Evolutionary conservation across 2,329 filamentous ascomycete genomes (phyloP).

Genomic region (Teratosphaeria gauchensis): DNA sequence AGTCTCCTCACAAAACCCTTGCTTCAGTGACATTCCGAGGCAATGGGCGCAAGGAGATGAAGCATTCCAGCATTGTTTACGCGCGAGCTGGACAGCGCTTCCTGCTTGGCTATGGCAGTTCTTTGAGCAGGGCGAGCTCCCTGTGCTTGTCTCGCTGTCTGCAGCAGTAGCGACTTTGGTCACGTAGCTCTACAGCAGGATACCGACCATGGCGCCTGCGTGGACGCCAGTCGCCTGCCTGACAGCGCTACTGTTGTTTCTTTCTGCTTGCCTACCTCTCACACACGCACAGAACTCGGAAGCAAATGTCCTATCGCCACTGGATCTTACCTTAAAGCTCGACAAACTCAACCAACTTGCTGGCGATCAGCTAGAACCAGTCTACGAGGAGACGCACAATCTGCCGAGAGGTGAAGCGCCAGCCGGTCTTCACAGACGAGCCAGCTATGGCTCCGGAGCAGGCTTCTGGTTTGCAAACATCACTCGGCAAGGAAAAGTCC

Average conservation of each 20-base stretch:
- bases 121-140: not conserved
- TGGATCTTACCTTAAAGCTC: conserved; percentile 10
- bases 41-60: not conserved
- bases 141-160: not conserved
- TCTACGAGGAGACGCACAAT: conserved; percentile 1
- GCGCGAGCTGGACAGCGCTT: not conserved
- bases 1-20: not conserved
- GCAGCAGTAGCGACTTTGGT: not conserved
- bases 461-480: conserved; percentile 34
- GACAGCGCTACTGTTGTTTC: not conserved
- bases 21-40: not conserved
- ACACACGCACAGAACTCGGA: not conserved
- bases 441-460: conserved; percentile 20
- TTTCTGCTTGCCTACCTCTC: not conserved
- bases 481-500: conserved; percentile 31
- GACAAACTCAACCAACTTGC: conserved; percentile 2
- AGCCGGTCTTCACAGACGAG: conserved; percentile 11
- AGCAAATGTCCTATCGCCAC: conserved; percentile 4
- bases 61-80: not conserved
- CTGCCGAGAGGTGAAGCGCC: conserved; percentile 3
- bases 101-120: not conserved
- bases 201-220: not conserved
- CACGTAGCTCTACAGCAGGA: not conserved
- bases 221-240: not conserved
- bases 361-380: not conserved